Base-by-base conservation (phyloP, 164 flowering plant genomes). In the Stephania japonica region DNA sequence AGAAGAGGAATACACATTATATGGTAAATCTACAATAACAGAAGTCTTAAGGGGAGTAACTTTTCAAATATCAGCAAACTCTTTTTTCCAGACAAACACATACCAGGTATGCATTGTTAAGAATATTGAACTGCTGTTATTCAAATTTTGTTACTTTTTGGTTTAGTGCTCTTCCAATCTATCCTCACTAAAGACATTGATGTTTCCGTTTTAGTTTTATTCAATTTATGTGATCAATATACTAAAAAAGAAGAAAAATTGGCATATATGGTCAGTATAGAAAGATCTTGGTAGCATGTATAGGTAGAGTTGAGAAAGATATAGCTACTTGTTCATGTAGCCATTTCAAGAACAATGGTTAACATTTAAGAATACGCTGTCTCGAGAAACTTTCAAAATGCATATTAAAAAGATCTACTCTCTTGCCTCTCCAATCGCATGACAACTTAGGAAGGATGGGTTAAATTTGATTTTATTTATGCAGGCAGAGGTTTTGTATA, bases 81-180 rank as follows among this genome's bases (percentile, higher is more conserved):
- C 99, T 76, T 96, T 96, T 84, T 96, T 96, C 82, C 98, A 93
- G 84, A 96, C 98, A 78, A 96, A 96, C 80, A 86, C 97, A 76
- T 84, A 78, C 67, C 99, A 91, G 97, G 99, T 92, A 85, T 59
- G 65, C 70, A 16, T 23, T 5, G 59, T 42, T 49, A 72, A 62
- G 56, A 53, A 53, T 10, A 53, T 53, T 53, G 19, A 19, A 12
- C 61, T 53, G 14, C 18, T 53, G 61, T 53, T 18, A 16, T 53
- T 53, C 61, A 53, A 10, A 53, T 53, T 16, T 16, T 53, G 61
- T 10, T 53, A 53, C 19, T 53, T 53, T 10, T 13, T 53, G 61
- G 14, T 62, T 62, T 62, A 9, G 21, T 62, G 27, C 16, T 62
- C 9, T 62, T n/a, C 65, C 12, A 62, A 62, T 62, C 21, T 62